Base-by-base conservation (phyloP, 2,329 filamentous ascomycete species). In the Alternaria brassicicola region DNA sequence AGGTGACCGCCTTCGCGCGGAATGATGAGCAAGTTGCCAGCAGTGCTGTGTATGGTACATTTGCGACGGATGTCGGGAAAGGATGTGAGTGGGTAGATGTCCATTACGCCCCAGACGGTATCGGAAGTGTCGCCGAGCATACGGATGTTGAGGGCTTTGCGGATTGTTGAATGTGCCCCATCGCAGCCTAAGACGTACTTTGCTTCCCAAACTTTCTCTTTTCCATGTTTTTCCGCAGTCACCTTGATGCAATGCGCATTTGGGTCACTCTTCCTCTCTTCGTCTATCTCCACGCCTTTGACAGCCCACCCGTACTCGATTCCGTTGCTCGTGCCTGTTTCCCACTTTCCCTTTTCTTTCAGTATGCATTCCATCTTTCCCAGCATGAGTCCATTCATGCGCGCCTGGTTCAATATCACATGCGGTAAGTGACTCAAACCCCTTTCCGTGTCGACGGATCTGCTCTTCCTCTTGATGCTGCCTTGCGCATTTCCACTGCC, bases 331-430 rank as follows among this genome's bases (percentile, higher is more conserved):
- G 49, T 33, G 2, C 57, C 57, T 35, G 59, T 5, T 30, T 61
- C 25, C 76, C 75, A 50, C 74, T 76, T 54, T 17, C 63, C 62
- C 25, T 66, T 60, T 43, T 64, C 64, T 49, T 56, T 62, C 39
- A 71, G 42, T 8, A 75, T 72, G 52, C 74, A 72, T 39, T 78
- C 70, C 78, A 88, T 83, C 61, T 81, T 80, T 3, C 79, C 76
- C 31, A 88, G 79, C 69, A 90, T 77, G 17, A 89, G 2, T 78
- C 47, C 79, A 67, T 92, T 89, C 65, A 91, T 86, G 3, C 88
- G 83, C 13, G 89, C 89, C 74, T 92, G 89, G 66, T 91, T 89
- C 43, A 93, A 70, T 9, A 90, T 87, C 2, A 88, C 84, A 74
- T 91, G 86, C 49, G 87, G 86, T 63, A 89, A 87, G 36, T 84